phyloP scores from a whole-genome alignment of 164 flowering plant genomes.

The Warburgia ugandensis region DNA sequence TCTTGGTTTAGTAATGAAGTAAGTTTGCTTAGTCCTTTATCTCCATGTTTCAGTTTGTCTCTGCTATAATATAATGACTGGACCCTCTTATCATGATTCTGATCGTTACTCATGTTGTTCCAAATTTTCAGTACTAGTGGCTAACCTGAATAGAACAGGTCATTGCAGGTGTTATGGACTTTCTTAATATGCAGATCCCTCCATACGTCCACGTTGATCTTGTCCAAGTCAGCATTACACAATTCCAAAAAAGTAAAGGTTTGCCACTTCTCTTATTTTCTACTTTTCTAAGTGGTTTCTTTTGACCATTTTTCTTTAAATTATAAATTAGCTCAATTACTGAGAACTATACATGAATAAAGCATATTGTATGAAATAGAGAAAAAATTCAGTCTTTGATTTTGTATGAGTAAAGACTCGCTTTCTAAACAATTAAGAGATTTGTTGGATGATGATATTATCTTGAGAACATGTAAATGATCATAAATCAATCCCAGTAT shows the following conservation, averaged over 20 bases:
- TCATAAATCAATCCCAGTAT: too few relatives aligned
- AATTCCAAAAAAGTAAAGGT: slow-evolving; percentile 34
- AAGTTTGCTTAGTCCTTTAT: not conserved
- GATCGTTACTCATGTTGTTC: not conserved
- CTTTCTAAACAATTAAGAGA: too few relatives aligned
- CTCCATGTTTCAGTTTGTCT: not conserved
- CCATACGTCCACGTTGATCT: slow-evolving; percentile 81
- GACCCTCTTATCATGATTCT: not conserved
- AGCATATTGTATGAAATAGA: too few relatives aligned
- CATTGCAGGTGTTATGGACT: slow-evolving; percentile 67
- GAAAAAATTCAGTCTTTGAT: too few relatives aligned
- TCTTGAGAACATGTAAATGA: too few relatives aligned
- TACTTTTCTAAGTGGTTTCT: not conserved
- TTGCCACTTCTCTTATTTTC: slow-evolving; percentile 18
- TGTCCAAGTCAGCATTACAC: slow-evolving; percentile 49
- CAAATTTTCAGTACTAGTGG: not conserved
- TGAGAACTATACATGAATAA: too few relatives aligned
- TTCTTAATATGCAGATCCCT: slow-evolving; percentile 58
- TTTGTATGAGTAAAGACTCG: too few relatives aligned
- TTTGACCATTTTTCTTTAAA: not conserved
- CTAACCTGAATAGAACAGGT: slow-evolving; percentile 46
- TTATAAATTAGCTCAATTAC: not conserved
- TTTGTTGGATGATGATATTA: too few relatives aligned
- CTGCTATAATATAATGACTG: not conserved
- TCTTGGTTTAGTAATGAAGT: too few relatives aligned